Percentiles rank a stretch among this genome's conserved stretches.
phyloP scores from a whole-genome alignment of 2,329 filamentous ascomycete genomes.

The Epichloe festucae region DNA sequence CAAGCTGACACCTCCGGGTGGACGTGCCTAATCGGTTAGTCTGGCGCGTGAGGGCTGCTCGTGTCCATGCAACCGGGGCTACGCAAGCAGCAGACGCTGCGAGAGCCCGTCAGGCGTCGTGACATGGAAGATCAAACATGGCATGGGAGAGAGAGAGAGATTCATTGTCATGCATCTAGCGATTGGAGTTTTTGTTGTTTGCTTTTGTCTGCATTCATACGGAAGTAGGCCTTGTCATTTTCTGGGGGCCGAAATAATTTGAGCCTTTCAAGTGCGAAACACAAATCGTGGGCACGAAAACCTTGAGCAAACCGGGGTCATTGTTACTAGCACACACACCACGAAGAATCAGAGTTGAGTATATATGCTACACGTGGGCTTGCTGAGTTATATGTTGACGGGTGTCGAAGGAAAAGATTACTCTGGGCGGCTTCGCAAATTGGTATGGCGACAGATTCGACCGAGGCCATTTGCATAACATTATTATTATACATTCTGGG shows the following conservation, averaged over 20 bases:
- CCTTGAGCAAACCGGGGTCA: neutral
- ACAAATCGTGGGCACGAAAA: neutral
- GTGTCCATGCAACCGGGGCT: neutral
- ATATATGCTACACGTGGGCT: neutral
- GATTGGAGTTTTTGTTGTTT: conserved; percentile 23
- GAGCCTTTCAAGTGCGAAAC: neutral
- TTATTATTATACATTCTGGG: conserved; percentile 3
- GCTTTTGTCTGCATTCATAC: conserved; percentile 10
- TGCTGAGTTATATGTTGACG: neutral
- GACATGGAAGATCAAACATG: neutral
- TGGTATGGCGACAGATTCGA: neutral
- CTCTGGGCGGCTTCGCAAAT: neutral
- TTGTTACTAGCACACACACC: neutral
- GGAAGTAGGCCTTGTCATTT: conserved; percentile 6
- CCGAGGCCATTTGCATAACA: neutral
- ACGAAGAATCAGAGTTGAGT: neutral
- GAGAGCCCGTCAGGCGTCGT: neutral
- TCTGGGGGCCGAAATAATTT: neutral
- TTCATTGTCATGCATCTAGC: conserved; percentile 21
- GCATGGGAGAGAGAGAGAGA: conserved; percentile 2
- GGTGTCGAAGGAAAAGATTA: neutral
- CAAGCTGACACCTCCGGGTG: conserved; percentile 36
- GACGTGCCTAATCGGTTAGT: neutral
- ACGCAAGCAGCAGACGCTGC: neutral
- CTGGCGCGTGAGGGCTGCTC: neutral